These are phyloP conservation scores for Malassezia equina DNA, from an alignment of 1,284 basidiomycete species.

Conservation along the genomic window DNA sequence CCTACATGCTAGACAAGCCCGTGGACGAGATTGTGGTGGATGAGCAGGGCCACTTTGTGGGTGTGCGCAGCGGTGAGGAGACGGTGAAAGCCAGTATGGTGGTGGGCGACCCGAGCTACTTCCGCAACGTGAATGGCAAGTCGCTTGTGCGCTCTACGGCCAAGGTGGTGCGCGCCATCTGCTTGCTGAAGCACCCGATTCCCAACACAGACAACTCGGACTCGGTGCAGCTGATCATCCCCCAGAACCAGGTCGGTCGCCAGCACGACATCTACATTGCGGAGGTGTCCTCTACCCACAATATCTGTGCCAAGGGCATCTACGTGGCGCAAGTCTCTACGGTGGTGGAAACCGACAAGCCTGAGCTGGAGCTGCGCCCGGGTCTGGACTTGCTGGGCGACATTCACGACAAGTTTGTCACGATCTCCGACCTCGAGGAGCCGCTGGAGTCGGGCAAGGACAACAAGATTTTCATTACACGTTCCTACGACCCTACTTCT, in stretches of 20 bases:
- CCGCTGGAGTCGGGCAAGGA: slow-evolving; percentile 69
- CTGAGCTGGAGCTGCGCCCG: slow-evolving; percentile 82
- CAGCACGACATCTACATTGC: slow-evolving; percentile 99
- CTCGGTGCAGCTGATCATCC: slow-evolving; percentile 86
- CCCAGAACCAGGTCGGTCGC: slow-evolving; percentile 90
- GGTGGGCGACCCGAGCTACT: slow-evolving; percentile 97
- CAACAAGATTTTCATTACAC: slow-evolving; percentile 91
- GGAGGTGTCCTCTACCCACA: slow-evolving; percentile 90
- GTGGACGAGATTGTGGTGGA: slow-evolving; percentile 78
- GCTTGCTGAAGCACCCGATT: slow-evolving; percentile 94
- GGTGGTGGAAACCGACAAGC: slow-evolving; percentile 87
- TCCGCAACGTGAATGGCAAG: slow-evolving; percentile 58
- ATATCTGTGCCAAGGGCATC: slow-evolving; percentile 87
- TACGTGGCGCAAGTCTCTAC: slow-evolving; percentile 97
- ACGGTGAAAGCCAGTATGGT: slow-evolving; percentile 95
- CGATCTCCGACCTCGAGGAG: slow-evolving; percentile 75
- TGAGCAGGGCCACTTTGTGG: slow-evolving; percentile 75
- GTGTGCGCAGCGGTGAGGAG: slow-evolving; percentile 79
- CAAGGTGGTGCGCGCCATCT: slow-evolving; percentile 93
- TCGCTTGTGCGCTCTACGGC: slow-evolving; percentile 67
- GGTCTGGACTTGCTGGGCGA: slow-evolving; percentile 84
- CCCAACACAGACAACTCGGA: slow-evolving; percentile 93
- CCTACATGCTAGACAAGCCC: slow-evolving; percentile 98
- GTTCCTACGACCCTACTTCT: slow-evolving; percentile 93
- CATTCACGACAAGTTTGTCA: slow-evolving; percentile 94